A percentile compares a stretch with the other conserved stretches of the same genome.
phyloP scores from a whole-genome alignment of 495 filamentous ascomycete genomes.

The Daldinia grandis region DNA sequence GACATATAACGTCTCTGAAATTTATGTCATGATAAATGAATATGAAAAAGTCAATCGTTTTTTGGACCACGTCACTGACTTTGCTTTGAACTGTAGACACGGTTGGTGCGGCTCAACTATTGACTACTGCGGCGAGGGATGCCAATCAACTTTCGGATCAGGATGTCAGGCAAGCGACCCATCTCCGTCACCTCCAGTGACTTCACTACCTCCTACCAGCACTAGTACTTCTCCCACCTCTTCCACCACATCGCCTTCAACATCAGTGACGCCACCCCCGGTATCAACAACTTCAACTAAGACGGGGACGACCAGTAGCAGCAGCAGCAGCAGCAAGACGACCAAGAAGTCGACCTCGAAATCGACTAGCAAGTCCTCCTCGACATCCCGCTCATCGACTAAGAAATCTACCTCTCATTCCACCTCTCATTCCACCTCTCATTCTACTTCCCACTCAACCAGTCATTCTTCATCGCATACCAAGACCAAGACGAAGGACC shows the following conservation, averaged over 20 bases:
- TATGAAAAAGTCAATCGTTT: slow-evolving; percentile 13
- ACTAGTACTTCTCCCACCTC: slow-evolving; percentile 30
- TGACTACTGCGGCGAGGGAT: slow-evolving; percentile 52
- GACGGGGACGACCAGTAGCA: slow-evolving; percentile 29
- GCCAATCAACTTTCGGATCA: slow-evolving; percentile 50
- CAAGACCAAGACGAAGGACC: slow-evolving; percentile 9
- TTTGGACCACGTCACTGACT: slow-evolving; percentile 7
- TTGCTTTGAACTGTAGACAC: slow-evolving; percentile 27
- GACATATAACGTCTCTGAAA: not conserved
- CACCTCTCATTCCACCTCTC: slow-evolving; percentile 6
- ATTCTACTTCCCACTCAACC: slow-evolving; percentile 28
- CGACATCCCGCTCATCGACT: slow-evolving; percentile 8
- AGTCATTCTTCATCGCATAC: slow-evolving; percentile 24
- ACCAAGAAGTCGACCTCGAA: slow-evolving; percentile 29
- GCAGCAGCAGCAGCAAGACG: slow-evolving; percentile 19
- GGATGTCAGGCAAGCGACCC: slow-evolving; percentile 46
- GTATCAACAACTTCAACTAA: slow-evolving; percentile 29
- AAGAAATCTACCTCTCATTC: slow-evolving; percentile 6
- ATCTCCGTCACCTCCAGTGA: slow-evolving; percentile 20
- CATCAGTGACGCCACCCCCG: slow-evolving; percentile 6
- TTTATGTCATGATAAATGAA: slow-evolving; percentile 19
- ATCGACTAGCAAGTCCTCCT: slow-evolving; percentile 22
- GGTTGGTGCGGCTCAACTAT: slow-evolving; percentile 50
- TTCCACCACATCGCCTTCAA: slow-evolving; percentile 14
- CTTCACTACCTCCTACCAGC: slow-evolving; percentile 23